A percentile compares a stretch with the other conserved stretches of the same genome.
Conservation (phyloP, 2,329 filamentous ascomycete species). For the Acephala macrosclerotiorum region DNA sequence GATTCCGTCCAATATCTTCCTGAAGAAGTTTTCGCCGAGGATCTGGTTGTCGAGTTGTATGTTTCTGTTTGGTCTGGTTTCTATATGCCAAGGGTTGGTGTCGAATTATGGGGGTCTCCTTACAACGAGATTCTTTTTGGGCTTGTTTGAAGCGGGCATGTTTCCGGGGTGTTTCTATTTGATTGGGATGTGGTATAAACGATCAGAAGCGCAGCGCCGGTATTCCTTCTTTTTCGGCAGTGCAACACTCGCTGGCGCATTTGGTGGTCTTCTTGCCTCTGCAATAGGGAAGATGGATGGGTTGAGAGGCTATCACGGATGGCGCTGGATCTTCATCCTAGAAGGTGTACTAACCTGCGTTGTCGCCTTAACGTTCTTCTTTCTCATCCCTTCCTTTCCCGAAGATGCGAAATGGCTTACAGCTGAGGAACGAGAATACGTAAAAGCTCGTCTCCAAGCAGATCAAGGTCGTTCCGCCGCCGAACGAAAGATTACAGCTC, state of each 20-base stretch:
- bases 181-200: constrained; percentile 89
- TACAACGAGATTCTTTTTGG: constrained; percentile 85
- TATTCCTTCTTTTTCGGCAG: constrained; percentile 94
- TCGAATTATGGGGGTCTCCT: constrained; percentile 81
- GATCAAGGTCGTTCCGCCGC: constrained; percentile 74
- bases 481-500: constrained; percentile 65
- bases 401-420: constrained; percentile 77
- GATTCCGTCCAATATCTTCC: constrained; percentile 76
- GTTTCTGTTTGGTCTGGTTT: constrained; percentile 63
- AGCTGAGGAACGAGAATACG: constrained; percentile 71
- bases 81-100: constrained; percentile 45
- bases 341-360: constrained; percentile 72
- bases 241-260: constrained; percentile 81
- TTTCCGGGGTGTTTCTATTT: constrained; percentile 79
- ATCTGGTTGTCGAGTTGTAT: constrained; percentile 83
- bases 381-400: constrained; percentile 76
- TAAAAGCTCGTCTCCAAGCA: constrained; percentile 69
- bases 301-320: constrained; percentile 71
- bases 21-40: constrained; percentile 72
- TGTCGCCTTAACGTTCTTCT: constrained; percentile 69
- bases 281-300: constrained; percentile 91
- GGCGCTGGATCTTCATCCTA: constrained; percentile 86
- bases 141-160: constrained; percentile 78
- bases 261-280: constrained; percentile 84
- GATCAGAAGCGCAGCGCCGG: constrained; percentile 86